These are phyloP conservation scores for Termitomyces sp. DNA, from an alignment of 768 basidiomycete genomes.

Conservation along the genomic window DNA sequence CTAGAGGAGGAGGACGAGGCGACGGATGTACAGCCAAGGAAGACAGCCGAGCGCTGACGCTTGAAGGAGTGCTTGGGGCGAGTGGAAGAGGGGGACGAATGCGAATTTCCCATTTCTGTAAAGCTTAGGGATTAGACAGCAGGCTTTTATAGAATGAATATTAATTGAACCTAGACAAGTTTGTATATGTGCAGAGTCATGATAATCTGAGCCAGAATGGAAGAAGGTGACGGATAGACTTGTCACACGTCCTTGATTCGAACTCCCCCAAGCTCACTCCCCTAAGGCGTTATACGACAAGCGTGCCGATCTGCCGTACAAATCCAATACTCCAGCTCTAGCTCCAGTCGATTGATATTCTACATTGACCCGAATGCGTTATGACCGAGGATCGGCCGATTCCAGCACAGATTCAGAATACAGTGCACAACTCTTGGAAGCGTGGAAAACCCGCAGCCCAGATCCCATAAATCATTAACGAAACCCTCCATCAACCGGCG, in stretches of 20 bases:
- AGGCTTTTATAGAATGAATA: constrained; percentile 11
- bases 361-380: no score
- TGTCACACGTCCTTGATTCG: constrained; percentile 15
- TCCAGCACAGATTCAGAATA: background rate
- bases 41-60: constrained; percentile 28
- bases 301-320: constrained; percentile 11
- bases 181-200: constrained; percentile 11
- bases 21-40: constrained; percentile 33
- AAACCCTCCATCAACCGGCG: background rate
- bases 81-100: constrained; percentile 15
- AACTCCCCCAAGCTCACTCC: constrained; percentile 1
- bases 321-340: constrained; percentile 3
- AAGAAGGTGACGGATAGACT: constrained; percentile 10
- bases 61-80: constrained; percentile 16
- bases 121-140: background rate
- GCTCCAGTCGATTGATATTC: background rate
- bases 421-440: background rate
- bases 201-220: constrained; percentile 4
- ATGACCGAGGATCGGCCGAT: constrained; percentile 7
- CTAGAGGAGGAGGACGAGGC: constrained; percentile 26
- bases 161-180: constrained; percentile 7
- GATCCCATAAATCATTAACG: background rate
- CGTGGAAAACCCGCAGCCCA: background rate
- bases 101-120: constrained; percentile 26
- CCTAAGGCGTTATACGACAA: background rate